These are phyloP conservation scores for Blumeriella jaapii DNA, from an alignment of 2,329 filamentous ascomycete species.

Conservation along the genomic window DNA sequence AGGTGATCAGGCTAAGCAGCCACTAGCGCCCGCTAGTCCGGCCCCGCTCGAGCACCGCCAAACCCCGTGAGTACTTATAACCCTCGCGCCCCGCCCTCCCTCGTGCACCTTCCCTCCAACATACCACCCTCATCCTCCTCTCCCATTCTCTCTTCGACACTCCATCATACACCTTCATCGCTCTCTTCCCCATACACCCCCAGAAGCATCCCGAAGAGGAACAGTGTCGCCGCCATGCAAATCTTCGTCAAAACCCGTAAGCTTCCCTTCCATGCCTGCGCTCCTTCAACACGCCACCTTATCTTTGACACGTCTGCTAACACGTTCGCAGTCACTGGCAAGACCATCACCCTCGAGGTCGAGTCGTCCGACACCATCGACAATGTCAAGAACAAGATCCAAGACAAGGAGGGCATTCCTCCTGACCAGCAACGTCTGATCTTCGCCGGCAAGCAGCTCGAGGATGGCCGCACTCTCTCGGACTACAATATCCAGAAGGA, in stretches of 20 bases:
- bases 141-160: neutral
- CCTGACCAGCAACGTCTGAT: constrained; percentile 94
- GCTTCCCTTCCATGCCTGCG: constrained; percentile 31
- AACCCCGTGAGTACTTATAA: constrained; percentile 1
- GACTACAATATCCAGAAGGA: constrained; percentile 98
- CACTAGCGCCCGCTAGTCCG: too few species aligned
- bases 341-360: constrained; percentile 99
- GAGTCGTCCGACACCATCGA: constrained; percentile 99
- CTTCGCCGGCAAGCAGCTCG: constrained; percentile 92
- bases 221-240: constrained; percentile 52
- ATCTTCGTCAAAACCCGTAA: constrained; percentile 96
- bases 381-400: constrained; percentile 96
- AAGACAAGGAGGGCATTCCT: constrained; percentile 95
- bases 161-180: constrained; percentile 4
- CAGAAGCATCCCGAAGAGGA: constrained; percentile 1
- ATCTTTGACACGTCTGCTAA: constrained; percentile 55
- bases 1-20: too few species aligned
- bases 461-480: constrained; percentile 80
- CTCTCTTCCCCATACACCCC: constrained; percentile 7
- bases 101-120: neutral
- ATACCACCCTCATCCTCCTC: constrained; percentile 4
- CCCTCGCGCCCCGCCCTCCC: neutral
- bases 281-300: constrained; percentile 34
- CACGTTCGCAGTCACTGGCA: constrained; percentile 67
- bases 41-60: neutral